Base-by-base conservation (phyloP, 2,329 filamentous ascomycete species). In the Leptosphaerulina australis region DNA sequence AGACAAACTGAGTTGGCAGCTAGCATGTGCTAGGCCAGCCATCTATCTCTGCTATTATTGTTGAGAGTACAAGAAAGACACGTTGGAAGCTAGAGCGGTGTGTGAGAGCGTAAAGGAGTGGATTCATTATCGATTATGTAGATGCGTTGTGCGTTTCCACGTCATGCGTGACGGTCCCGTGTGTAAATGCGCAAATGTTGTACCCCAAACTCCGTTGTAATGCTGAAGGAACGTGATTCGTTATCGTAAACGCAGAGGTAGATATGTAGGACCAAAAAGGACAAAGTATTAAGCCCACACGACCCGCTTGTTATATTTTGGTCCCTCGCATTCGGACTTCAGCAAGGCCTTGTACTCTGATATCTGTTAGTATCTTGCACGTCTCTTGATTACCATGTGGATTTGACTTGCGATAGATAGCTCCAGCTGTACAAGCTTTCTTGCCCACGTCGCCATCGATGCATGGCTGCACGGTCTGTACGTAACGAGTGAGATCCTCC, bases 341-440 rank as follows among this genome's bases (percentile, higher is more conserved):
- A 63, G 35, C 1, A 60, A 24, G 4, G 52, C 33, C 22, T 64
- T 59, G 48, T 63, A 63, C 15, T 60, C 60, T 63, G 28, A 2
- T 15, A 1, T 29, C 10, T 35, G 50, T 60, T 30, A 60, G 53
- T 37, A 26, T 3, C n/a, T 9, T 36, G 17, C 36, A n/a, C 6
- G 9, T 14, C 6, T 26, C 6, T 14, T 25, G 0, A 17, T 20
- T 1, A 3, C 17, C 17, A 14, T 10, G 34, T 10, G 12, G 1
- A 15, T 8, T 2, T 9, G 9, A 40, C 61, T 52, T 44, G 62
- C 61, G 46, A 9, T 50, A 50, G 25, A 54, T 52, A 3, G 45
- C 61, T 21, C 61, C 61, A 10, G 28, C 45, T n/a, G 61, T 55
- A 45, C 59, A 64, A 1, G 15, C n/a, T 22, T 35, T 30, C 25